Evolutionary conservation across 2,329 filamentous ascomycete genomes (phyloP).

Genomic region (Mycosphaerella sp.): DNA sequence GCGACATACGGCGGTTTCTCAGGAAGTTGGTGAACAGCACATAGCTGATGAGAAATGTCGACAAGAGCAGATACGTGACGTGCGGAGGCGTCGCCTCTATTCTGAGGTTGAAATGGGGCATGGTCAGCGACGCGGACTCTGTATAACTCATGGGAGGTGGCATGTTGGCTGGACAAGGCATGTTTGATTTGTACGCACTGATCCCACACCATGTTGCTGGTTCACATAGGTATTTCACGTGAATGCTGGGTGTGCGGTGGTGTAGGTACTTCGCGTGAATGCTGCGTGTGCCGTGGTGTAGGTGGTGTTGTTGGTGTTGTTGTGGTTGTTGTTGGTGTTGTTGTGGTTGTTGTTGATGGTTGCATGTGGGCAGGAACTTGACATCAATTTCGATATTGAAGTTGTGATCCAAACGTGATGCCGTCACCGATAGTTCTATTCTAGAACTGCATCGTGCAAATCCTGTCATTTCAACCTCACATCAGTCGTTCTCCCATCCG

Average conservation of each 20-base stretch:
- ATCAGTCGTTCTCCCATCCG: too few species aligned
- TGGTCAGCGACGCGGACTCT: too few species aligned
- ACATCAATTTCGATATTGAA: too few species aligned
- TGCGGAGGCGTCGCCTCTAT: conserved; percentile 44
- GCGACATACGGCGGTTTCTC: conserved; percentile 35
- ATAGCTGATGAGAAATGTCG: conserved; percentile 43
- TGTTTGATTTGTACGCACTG: neutral
- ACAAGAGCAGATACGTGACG: conserved; percentile 41
- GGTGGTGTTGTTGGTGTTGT: neutral
- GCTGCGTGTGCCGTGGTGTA: neutral
- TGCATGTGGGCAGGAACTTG: neutral
- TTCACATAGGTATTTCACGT: neutral
- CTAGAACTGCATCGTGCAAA: too few species aligned
- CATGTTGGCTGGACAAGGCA: neutral
- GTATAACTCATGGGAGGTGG: neutral
- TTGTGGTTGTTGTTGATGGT: neutral
- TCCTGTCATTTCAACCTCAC: too few species aligned
- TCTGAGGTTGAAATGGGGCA: conserved; percentile 5
- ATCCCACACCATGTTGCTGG: neutral
- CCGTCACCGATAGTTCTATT: neutral
- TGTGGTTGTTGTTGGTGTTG: neutral
- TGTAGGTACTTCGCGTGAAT: neutral
- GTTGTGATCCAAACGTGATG: neutral
- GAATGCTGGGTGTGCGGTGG: neutral
- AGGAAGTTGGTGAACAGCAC: conserved; percentile 44